Percentiles rank a stretch among this genome's conserved stretches.
Conservation (phyloP, 1,284 basidiomycete genomes). For the Sutorius eximius region DNA sequence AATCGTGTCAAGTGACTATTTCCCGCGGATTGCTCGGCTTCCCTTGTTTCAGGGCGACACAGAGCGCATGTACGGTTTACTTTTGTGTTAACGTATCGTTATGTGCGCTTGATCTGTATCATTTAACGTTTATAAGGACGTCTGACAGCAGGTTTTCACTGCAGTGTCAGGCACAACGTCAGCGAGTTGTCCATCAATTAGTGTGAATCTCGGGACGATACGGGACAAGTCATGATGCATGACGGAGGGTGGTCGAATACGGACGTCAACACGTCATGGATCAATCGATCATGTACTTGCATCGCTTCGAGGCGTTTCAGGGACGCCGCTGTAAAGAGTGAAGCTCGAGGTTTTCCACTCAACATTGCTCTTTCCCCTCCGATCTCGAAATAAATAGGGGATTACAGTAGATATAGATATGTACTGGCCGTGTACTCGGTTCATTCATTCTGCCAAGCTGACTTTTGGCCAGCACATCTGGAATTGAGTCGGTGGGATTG, state of each 20-base stretch:
- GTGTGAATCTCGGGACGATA: neutral
- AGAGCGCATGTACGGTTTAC: neutral
- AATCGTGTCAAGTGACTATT: neutral
- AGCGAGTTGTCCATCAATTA: neutral
- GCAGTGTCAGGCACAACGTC: neutral
- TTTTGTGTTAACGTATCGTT: neutral
- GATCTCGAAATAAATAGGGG: neutral
- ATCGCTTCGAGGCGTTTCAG: neutral
- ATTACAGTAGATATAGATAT: neutral
- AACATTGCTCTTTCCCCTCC: neutral
- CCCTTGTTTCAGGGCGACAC: neutral
- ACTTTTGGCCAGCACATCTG: neutral
- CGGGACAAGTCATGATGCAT: neutral
- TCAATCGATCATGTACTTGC: neutral
- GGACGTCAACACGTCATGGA: neutral
- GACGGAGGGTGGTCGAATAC: neutral
- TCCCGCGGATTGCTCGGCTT: slow-evolving; percentile 13
- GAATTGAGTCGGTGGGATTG: neutral
- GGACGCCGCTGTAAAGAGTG: neutral
- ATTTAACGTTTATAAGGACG: neutral
- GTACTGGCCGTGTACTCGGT: neutral
- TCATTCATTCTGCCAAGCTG: neutral
- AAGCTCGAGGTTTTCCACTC: neutral
- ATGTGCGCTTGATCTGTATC: neutral
- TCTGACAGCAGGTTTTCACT: neutral